phyloP scores from a whole-genome alignment of 768 basidiomycete species.

The Lanmaoa rubissima region DNA sequence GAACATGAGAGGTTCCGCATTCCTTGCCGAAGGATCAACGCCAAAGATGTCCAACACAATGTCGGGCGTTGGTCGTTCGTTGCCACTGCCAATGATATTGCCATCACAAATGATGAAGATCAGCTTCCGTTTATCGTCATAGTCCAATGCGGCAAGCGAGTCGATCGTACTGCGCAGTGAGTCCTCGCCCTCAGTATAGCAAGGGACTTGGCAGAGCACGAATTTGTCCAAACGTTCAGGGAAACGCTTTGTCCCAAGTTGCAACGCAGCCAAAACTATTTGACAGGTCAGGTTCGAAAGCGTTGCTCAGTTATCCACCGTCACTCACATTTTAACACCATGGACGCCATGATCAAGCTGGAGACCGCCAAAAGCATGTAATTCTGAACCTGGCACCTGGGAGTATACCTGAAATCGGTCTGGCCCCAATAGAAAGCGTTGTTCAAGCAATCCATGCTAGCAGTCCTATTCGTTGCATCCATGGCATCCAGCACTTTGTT shows the following conservation, averaged over 20 bases:
- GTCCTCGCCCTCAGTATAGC: conserved; percentile 72
- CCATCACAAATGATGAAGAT: conserved; percentile 68
- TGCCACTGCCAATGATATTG: conserved; percentile 69
- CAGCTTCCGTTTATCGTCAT: conserved; percentile 70
- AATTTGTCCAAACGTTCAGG: conserved; percentile 71
- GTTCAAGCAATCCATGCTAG: conserved; percentile 51
- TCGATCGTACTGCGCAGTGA: conserved; percentile 67
- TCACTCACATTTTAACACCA: conserved; percentile 56
- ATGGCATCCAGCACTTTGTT: conserved; percentile 44
- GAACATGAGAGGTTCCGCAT: conserved; percentile 65
- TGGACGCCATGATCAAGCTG: conserved; percentile 53
- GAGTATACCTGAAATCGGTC: conserved; percentile 54
- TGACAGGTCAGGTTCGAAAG: conserved; percentile 8
- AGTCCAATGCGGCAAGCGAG: conserved; percentile 60
- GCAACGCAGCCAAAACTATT: conserved; percentile 62
- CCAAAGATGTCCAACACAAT: conserved; percentile 68
- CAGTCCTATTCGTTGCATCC: conserved; percentile 36
- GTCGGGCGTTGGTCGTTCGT: conserved; percentile 63
- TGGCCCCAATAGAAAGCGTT: conserved; percentile 59
- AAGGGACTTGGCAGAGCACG: conserved; percentile 65
- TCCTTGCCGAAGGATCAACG: conserved; percentile 59
- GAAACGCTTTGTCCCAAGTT: conserved; percentile 55
- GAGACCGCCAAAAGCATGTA: conserved; percentile 56
- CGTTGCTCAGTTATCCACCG: neutral
- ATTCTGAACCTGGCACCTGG: conserved; percentile 62